Evolutionary conservation across 2,329 filamentous ascomycete species (phyloP).

Genomic region (Dactylellina leptospora): DNA sequence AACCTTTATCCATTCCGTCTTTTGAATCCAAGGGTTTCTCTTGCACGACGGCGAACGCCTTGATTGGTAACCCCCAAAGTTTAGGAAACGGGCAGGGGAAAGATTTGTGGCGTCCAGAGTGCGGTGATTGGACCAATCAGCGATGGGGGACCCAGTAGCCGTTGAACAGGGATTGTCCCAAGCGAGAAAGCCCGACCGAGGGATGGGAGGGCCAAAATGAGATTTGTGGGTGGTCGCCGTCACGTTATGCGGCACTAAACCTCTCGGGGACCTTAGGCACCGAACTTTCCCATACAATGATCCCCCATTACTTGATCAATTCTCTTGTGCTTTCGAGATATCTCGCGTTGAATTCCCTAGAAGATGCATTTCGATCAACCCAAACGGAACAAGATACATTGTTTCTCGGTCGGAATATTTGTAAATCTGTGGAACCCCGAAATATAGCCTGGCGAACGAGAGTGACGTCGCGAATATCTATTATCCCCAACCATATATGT

Average conservation of each 20-base stretch:
- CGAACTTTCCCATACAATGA: neutral
- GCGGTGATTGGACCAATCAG: conserved; percentile 27
- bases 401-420: conserved; percentile 40
- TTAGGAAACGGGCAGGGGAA: conserved; percentile 7
- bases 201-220: conserved; percentile 3
- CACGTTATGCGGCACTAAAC: conserved; percentile 40
- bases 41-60: conserved; percentile 29
- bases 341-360: too few species aligned
- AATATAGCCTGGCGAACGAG: conserved; percentile 5
- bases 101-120: conserved; percentile 29
- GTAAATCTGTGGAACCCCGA: conserved; percentile 38
- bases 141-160: neutral
- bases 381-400: conserved; percentile 11
- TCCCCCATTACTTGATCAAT: too few species aligned
- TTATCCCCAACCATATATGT: too few species aligned
- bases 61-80: conserved; percentile 26
- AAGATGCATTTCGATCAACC: neutral
- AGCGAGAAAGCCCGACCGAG: conserved; percentile 47
- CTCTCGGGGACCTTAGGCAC: conserved; percentile 34
- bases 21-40: conserved; percentile 8
- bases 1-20: conserved; percentile 33
- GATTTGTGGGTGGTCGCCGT: conserved; percentile 41
- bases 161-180: conserved; percentile 21
- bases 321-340: too few species aligned
- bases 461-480: conserved; percentile 2